Evolutionary conservation across 2,329 filamentous ascomycete species (phyloP), one percentile per base, ranked within the genome.

Genomic region (Laburnicola sp.): DNA sequence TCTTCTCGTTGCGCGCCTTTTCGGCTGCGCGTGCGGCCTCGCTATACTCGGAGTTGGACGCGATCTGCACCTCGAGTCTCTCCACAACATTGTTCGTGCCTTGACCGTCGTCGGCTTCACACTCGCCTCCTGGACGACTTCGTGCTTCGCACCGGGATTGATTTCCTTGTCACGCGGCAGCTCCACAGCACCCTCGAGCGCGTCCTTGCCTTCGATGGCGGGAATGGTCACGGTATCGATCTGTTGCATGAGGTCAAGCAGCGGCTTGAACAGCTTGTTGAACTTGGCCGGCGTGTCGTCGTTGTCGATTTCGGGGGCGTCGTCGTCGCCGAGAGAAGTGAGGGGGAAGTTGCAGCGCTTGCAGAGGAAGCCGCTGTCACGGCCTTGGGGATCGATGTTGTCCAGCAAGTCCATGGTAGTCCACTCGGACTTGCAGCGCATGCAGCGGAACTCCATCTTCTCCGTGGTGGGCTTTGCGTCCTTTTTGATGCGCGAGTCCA

Each of bases 361-460:
- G 73, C 94, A 99, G 40, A 88, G 75, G 69, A 97, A 97, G 0
- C 91, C 73, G 42, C 68, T 72, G 22, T 89, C 40, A 78, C 75
- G 48, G 56, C 74, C 53, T 53, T 70, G 73, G 1, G 80, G 79
- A 44, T 88, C 85, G 35, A 86, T 80, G 52, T 83, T 86, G 74
- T 96, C 91, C 45, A 97, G 76, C 1, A 95, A 92, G 60, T 97
- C 92, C 73, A 97, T 85, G 58, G 88, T 84, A 2, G 92, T 96
- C 83, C 89, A 99, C 70, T 96, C 88, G 1, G 88, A 82, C 59
- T 86, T 85, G 76, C 94, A 99, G 50, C 85, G 82, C 28, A 82
- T 78, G 74, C 94, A 99, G 53, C 87, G 86, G 65, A 92, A 95
- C 69, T 97, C 94, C 72, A 97, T 97, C 71, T 91, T 88, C 73